Base-by-base conservation (phyloP, 352 stramenopile species). In the Globisporangium yorkense region DNA sequence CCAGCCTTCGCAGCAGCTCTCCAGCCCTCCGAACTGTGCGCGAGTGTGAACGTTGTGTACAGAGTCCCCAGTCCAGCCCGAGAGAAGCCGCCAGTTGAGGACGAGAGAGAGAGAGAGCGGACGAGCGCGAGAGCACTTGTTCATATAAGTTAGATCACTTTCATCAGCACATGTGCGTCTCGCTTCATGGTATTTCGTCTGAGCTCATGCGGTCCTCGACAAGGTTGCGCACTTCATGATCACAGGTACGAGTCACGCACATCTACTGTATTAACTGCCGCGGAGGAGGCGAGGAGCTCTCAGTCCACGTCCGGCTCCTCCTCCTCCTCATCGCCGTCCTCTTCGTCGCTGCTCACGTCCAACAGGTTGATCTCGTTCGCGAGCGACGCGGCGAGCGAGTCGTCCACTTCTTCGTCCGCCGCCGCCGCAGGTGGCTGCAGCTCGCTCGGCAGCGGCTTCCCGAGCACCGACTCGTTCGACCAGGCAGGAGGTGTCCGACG, bases 301-400 rank as follows among this genome's bases (percentile, higher is more conserved):
- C 80, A 85, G 59, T 88, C 73, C 29, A 87, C 70, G 15, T 72
- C 77, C 10, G 77, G 53, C 20, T 72, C 62, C 44, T 66, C 63
- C 24, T 70, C 62, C 37, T 62, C 62, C 12, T 72, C 67, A 20
- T 82, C 71, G 5, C 84, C 66, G 39, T 91, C 84, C 66, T 94
- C 80, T 67, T 90, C 84, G 55, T 92, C 82, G 33, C 82, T 94
- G 59, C 82, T 92, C n/a, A 94, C 84, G 46, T 94, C 84, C 16
- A 94, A 57, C 31, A 72, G 71, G 43, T 66, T 72, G 60, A 91
- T 90, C 59, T 92, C 84, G 53, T 75, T 74, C 18, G 79, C 68
- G 29, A 94, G 61, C 35, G 72, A 68, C 16, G 76, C 74, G n/a
- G 84, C 84, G 48, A 89, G 59, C 51, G 81, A 68, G n/a, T 88